These are phyloP conservation scores for Melampsora americana DNA, from an alignment of 1,284 basidiomycete species.

Conservation along the genomic window DNA sequence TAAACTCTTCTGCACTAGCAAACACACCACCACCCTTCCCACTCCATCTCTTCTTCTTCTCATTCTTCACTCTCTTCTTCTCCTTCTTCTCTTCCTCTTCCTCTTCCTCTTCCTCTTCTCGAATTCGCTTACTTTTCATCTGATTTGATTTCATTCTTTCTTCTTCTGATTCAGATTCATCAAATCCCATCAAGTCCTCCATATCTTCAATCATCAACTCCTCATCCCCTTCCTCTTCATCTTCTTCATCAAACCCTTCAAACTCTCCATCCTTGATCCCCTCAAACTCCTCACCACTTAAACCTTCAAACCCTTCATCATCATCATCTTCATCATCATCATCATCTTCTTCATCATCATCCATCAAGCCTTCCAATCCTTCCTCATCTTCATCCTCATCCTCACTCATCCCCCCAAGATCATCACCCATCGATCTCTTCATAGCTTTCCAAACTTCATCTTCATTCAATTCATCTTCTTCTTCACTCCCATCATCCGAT, in stretches of 20 bases:
- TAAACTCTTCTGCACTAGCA: not conserved
- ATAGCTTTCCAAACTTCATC: constrained; percentile 57
- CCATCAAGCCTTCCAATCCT: constrained; percentile 5
- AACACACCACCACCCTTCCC: not conserved
- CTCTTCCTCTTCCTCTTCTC: not conserved
- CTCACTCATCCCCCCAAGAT: no score
- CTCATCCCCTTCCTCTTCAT: constrained; percentile 13
- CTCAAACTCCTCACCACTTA: not conserved
- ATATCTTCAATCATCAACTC: constrained; percentile 6
- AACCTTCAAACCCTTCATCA: not conserved
- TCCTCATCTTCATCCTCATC: not conserved
- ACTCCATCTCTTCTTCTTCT: constrained; percentile 10
- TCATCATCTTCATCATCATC: constrained; percentile 19
- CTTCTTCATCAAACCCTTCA: constrained; percentile 24
- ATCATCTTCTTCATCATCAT: constrained; percentile 29
- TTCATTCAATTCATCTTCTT: constrained; percentile 49
- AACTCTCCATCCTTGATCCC: constrained; percentile 16
- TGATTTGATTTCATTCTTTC: not conserved
- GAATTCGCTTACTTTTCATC: not conserved
- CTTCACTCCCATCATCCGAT: constrained; percentile 51
- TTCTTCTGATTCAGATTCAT: not conserved
- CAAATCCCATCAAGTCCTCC: not conserved
- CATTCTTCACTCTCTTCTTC: not conserved
- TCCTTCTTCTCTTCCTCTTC: not conserved
- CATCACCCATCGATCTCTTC: constrained; percentile 54